Conservation (phyloP, 306 rosid species). For the Begonia fuchsioides region DNA sequence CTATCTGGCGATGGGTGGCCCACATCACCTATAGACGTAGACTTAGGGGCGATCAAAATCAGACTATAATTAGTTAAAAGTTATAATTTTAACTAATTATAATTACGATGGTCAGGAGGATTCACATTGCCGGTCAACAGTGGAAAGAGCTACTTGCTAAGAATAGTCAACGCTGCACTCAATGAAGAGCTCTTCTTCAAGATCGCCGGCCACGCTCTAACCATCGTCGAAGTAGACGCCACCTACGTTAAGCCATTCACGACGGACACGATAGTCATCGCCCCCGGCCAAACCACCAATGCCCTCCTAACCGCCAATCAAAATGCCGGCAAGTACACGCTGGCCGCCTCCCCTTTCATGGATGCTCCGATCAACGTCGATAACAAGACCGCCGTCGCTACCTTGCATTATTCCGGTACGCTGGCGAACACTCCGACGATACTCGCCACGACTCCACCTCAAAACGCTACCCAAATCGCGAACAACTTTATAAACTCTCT, state of each 20-base stretch:
- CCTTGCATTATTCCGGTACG: slow-evolving; percentile 40
- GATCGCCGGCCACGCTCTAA: slow-evolving; percentile 63
- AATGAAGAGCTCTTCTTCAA: slow-evolving; percentile 89
- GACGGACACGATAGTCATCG: slow-evolving; percentile 45
- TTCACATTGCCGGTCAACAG: slow-evolving; percentile 36
- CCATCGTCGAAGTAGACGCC: slow-evolving; percentile 78
- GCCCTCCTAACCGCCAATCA: slow-evolving; percentile 35
- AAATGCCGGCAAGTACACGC: slow-evolving; percentile 45
- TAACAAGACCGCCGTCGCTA: slow-evolving; percentile 53
- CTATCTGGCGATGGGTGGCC: no score
- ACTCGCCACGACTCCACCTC: slow-evolving; percentile 49
- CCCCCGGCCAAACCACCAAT: slow-evolving; percentile 88
- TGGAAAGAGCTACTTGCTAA: slow-evolving; percentile 55
- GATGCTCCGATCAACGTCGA: slow-evolving; percentile 50
- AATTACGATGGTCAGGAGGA: slow-evolving; percentile 20
- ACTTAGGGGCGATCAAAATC: no score
- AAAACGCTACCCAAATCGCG: slow-evolving; percentile 53
- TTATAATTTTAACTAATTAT: neutral
- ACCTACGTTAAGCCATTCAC: slow-evolving; percentile 61
- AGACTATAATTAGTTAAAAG: no score
- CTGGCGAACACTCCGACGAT: slow-evolving; percentile 24
- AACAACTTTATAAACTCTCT: slow-evolving; percentile 36
- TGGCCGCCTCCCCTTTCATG: slow-evolving; percentile 55
- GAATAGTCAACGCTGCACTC: slow-evolving; percentile 94
- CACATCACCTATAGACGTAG: no score